Evolutionary conservation across 371 early-diverging fungal species (phyloP), one percentile per base, ranked within the genome.

Genomic region (Zopfochytrium polystomum): DNA sequence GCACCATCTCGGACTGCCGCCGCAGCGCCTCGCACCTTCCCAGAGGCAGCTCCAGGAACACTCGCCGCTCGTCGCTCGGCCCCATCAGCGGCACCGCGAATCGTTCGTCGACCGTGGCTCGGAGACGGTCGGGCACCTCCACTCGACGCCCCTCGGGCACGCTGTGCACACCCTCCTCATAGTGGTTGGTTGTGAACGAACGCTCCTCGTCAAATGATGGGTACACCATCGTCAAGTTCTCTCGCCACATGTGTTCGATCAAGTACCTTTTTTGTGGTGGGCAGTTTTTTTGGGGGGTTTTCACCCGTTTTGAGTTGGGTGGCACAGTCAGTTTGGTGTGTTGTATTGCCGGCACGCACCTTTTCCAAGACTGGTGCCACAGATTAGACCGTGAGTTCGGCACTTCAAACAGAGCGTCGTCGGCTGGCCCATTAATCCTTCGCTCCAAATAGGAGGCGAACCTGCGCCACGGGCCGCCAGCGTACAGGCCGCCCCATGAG

Each of bases 181-280:
- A 68, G 49, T 72, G 70, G 31, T 72, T 72, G 9, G 72, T 72
- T 18, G 48, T 58, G 59, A 72, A 72, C 31, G 67, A 66, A 18
- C 56, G 45, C 43, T 68, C 46, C 52, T 64, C 60, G 9, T 51
- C 48, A 46, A 72, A 72, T 2, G 56, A 52, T 2, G 69, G 69
- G 54, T 72, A 72, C 2, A 72, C 44, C 27, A 72, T 2, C 9
- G 54, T 46, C 22, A 60, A 35, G 13, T 51, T 48, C 2, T 65
- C 44, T 18, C 58, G 2, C 43, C 58, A 61, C 68, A 68, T 68
- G 38, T 51, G 66, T 43, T 72, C 72, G 42, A 68, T 69, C 29
- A 72, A 38, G 49, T 52, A 66, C 22, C 66, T 68, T 15, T 32
- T 15, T 23, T 22, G 15, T 6, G 23, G 42, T 38, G 11, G 43